phyloP scores from a whole-genome alignment of 164 flowering plant genomes.

The Euptelea pleiosperma region DNA sequence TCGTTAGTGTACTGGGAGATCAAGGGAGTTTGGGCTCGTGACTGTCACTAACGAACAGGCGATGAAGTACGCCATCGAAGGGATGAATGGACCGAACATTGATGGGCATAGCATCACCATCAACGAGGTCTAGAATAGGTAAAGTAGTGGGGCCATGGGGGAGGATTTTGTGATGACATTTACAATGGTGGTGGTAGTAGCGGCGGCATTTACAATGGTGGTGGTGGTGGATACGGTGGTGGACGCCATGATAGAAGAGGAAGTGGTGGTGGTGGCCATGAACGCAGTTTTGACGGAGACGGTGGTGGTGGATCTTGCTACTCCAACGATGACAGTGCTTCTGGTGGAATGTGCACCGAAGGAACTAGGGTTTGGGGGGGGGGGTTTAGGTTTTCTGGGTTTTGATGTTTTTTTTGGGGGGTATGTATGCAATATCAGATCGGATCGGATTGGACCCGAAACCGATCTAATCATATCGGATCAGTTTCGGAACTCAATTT shows the following conservation, averaged over 20 bases:
- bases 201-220: conserved; percentile 6
- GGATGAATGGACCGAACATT: conserved; percentile 23
- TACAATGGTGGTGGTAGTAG: conserved; percentile 5
- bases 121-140: conserved; percentile 19
- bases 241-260: conserved; percentile 8
- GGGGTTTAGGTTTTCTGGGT: neutral
- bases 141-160: conserved; percentile 14
- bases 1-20: conserved; percentile 32
- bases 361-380: neutral
- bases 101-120: conserved; percentile 22
- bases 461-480: no score
- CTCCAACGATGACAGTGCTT: conserved; percentile 8
- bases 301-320: conserved; percentile 14
- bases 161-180: neutral
- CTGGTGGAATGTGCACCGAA: conserved; percentile 15
- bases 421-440: no score
- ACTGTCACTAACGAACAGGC: conserved; percentile 16
- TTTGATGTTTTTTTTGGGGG: no score
- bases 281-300: neutral
- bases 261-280: conserved; percentile 1
- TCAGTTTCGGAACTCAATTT: no score
- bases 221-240: conserved; percentile 4
- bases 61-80: conserved; percentile 23
- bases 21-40: conserved; percentile 20
- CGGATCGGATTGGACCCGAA: no score